These are phyloP conservation scores for Fusarium palustre DNA, from an alignment of 2,329 filamentous ascomycete genomes.

Conservation along the genomic window DNA sequence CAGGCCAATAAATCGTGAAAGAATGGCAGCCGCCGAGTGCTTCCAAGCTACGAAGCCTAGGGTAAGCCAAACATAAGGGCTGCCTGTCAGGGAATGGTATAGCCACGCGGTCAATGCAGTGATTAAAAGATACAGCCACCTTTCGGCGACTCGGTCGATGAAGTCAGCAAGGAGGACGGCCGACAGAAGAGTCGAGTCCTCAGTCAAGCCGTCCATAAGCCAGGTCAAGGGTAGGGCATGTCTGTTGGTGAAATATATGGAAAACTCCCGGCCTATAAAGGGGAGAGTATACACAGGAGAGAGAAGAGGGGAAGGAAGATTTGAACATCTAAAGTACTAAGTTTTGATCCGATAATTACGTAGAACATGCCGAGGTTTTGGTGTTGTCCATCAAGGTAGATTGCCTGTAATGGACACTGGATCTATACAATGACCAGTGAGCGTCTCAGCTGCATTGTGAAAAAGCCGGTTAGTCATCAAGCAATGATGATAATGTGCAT, in stretches of 20 bases:
- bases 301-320: constrained; percentile 2
- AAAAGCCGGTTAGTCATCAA: constrained; percentile 41
- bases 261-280: constrained; percentile 6
- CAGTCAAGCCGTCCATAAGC: constrained; percentile 48
- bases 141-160: constrained; percentile 24
- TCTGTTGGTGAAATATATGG: not conserved
- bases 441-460: not conserved
- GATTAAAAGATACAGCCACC: not conserved
- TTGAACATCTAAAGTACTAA: not conserved
- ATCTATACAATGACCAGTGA: constrained; percentile 5
- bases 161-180: constrained; percentile 39
- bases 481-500: not conserved
- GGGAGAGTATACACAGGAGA: constrained; percentile 4
- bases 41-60: constrained; percentile 43
- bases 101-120: constrained; percentile 3
- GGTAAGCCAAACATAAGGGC: constrained; percentile 44
- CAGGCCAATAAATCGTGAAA: constrained; percentile 6
- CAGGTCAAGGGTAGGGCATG: constrained; percentile 24
- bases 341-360: not conserved
- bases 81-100: constrained; percentile 39
- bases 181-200: constrained; percentile 41
- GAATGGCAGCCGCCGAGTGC: constrained; percentile 6
- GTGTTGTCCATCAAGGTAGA: constrained; percentile 50
- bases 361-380: not conserved
- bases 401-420: constrained; percentile 4